Evolutionary conservation across 176 grass and related monocot species (phyloP).

Genomic region (barley (Hordeum vulgare)): MorexV3_pseudomolecules_assembly NC_058519.1:204726385-204726884

Average conservation of each 20-base stretch:
- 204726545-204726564: constrained; percentile 95
- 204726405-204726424: too few species aligned
- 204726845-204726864: too few species aligned
- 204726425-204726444: constrained; percentile 87
- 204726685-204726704: background rate
- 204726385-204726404: too few species aligned
- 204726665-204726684: too few species aligned
- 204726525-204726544: constrained; percentile 77
- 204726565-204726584: background rate
- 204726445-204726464: constrained; percentile 95
- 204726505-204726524: constrained; percentile 89
- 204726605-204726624: background rate
- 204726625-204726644: background rate
- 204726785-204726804: background rate
- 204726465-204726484: constrained; percentile 90
- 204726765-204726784: background rate
- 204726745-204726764: background rate
- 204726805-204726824: background rate
- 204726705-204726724: background rate
- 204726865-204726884: too few species aligned
- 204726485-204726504: constrained; percentile 86
- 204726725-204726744: background rate
- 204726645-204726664: background rate
- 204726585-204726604: background rate
- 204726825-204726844: background rate